phyloP scores from a whole-genome alignment of 2,329 filamentous ascomycete species.

The Helotiales sp. region DNA sequence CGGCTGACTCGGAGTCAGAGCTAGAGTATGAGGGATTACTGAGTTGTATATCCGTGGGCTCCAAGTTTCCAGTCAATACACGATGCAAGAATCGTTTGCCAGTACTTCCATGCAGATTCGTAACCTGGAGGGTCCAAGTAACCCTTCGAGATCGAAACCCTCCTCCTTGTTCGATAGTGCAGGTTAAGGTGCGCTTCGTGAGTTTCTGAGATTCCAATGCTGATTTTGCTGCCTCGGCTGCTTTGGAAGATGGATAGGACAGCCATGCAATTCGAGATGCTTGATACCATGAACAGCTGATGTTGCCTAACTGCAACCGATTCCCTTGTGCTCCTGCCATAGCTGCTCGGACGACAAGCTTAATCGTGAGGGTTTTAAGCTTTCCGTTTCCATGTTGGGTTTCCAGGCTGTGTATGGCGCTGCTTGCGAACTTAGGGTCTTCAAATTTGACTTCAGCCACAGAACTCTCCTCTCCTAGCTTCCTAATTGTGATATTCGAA shows the following conservation, averaged over 20 bases:
- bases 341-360: not conserved
- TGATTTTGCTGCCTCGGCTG: not conserved
- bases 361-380: not conserved
- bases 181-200: not conserved
- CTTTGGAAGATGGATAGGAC: not conserved
- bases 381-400: not conserved
- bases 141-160: not conserved
- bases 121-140: not conserved
- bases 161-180: not conserved
- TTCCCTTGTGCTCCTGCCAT: not conserved
- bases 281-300: slow-evolving; percentile 15
- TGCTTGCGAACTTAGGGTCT: slow-evolving; percentile 6
- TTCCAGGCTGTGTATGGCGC: not conserved
- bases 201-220: not conserved
- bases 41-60: slow-evolving; percentile 2
- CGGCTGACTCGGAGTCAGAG: slow-evolving; percentile 2
- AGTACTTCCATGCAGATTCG: slow-evolving; percentile 3
- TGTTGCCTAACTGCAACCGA: slow-evolving; percentile 11
- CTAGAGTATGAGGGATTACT: not conserved
- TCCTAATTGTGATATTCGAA: slow-evolving; percentile 2
- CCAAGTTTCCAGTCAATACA: not conserved
- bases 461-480: not conserved
- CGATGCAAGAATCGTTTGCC: not conserved
- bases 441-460: slow-evolving; percentile 15
- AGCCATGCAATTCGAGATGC: slow-evolving; percentile 11